These are phyloP conservation scores for Xanthoconium stramineum DNA, from an alignment of 768 basidiomycete genomes.

Conservation along the genomic window DNA sequence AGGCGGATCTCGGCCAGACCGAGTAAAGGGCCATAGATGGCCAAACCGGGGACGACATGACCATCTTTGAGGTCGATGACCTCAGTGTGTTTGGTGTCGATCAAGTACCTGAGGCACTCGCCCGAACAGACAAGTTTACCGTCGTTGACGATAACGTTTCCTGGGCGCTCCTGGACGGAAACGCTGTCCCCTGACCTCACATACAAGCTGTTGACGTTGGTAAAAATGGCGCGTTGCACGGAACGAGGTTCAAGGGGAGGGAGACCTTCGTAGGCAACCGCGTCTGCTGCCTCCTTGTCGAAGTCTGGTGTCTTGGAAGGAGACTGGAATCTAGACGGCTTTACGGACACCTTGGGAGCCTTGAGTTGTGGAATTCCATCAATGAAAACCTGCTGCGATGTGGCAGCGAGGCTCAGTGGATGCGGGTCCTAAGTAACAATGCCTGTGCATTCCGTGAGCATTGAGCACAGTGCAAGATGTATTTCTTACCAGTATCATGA, in stretches of 20 bases:
- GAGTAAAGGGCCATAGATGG: constrained; percentile 67
- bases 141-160: constrained; percentile 40
- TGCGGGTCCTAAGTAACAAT: constrained; percentile 77
- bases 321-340: constrained; percentile 40
- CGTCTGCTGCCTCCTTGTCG: constrained; percentile 59
- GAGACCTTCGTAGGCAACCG: constrained; percentile 67
- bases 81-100: constrained; percentile 22
- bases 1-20: constrained; percentile 66
- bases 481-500: constrained; percentile 43
- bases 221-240: constrained; percentile 49
- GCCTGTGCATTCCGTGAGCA: constrained; percentile 33
- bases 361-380: constrained; percentile 78
- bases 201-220: constrained; percentile 57
- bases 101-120: constrained; percentile 20
- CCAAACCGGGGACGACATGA: constrained; percentile 62
- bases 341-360: constrained; percentile 37
- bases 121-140: constrained; percentile 55
- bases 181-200: constrained; percentile 23
- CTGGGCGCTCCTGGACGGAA: constrained; percentile 26
- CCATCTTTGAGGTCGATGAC: constrained; percentile 71
- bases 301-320: constrained; percentile 66
- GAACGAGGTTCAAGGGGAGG: constrained; percentile 56
- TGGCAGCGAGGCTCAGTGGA: constrained; percentile 71
- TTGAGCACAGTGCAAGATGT: background rate
- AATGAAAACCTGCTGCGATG: constrained; percentile 74